Evolutionary conservation across 2,329 filamentous ascomycete genomes (phyloP).

Genomic region (Sclerotinia nivalis): DNA sequence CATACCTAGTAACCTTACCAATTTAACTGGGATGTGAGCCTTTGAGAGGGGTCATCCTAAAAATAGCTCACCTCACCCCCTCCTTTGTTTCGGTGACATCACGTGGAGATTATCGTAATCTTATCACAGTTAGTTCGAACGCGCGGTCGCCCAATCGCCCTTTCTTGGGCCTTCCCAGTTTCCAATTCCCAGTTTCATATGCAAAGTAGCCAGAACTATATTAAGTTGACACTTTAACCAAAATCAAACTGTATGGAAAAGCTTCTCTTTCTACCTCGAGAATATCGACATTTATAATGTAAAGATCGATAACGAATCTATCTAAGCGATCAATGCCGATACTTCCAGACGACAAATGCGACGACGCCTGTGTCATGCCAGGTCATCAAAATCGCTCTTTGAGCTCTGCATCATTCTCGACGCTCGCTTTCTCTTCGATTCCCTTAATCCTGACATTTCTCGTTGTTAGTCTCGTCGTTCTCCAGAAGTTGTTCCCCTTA

Average conservation of each 20-base stretch:
- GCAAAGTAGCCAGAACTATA: slow-evolving; percentile 9
- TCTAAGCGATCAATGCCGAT: slow-evolving; percentile 34
- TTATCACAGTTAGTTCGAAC: slow-evolving; percentile 21
- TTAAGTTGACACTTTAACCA: background rate
- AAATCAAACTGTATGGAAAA: background rate
- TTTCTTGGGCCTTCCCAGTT: background rate
- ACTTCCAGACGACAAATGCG: slow-evolving; percentile 38
- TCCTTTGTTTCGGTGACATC: slow-evolving; percentile 6
- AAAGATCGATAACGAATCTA: slow-evolving; percentile 26
- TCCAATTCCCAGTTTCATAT: slow-evolving; percentile 21
- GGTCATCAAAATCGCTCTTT: slow-evolving; percentile 30
- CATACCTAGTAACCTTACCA: background rate
- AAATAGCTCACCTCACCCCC: slow-evolving; percentile 2
- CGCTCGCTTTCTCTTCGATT: slow-evolving; percentile 59
- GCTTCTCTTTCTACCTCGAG: background rate
- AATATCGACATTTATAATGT: slow-evolving; percentile 26
- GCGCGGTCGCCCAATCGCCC: slow-evolving; percentile 6
- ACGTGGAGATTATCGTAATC: slow-evolving; percentile 21
- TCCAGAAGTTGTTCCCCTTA: slow-evolving; percentile 70
- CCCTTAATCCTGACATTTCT: slow-evolving; percentile 73
- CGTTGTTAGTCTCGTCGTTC: slow-evolving; percentile 61
- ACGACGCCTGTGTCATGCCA: slow-evolving; percentile 33
- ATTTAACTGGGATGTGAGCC: too few relatives aligned
- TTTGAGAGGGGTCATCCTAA: background rate
- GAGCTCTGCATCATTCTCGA: slow-evolving; percentile 43